These are phyloP conservation scores for Takakia lepidozioides DNA, from an alignment of 225 moss, liverwort and hornwort genomes.

Conservation along the genomic window DNA sequence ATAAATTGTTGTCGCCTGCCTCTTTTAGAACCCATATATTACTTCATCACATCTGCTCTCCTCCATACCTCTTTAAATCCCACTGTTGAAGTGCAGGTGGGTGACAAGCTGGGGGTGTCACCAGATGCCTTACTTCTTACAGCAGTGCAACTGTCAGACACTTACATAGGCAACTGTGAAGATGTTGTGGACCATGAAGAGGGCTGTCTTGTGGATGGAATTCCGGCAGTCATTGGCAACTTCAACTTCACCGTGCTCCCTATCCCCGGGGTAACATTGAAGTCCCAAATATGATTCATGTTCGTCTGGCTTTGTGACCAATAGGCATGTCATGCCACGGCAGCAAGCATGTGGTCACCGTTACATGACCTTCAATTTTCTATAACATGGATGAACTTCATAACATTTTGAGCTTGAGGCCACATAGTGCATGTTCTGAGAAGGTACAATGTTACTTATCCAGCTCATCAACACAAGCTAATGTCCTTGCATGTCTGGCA, in stretches of 20 bases:
- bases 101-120: conserved; percentile 43
- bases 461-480: no score
- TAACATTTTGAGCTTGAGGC: no score
- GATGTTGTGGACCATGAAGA: conserved; percentile 28
- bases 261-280: conserved; percentile 30
- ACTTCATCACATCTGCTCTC: no score
- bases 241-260: conserved; percentile 53
- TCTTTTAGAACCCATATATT: no score
- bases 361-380: not conserved
- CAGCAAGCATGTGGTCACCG: not conserved
- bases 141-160: conserved; percentile 51
- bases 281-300: no score
- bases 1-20: no score
- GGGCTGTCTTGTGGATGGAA: conserved; percentile 52
- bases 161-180: conserved; percentile 44
- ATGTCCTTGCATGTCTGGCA: not conserved
- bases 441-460: no score
- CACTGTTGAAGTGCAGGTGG: conserved; percentile 30
- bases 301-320: no score
- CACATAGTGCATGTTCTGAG: no score
- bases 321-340: no score
- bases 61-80: no score
- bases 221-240: conserved; percentile 25
- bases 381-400: not conserved
- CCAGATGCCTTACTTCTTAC: conserved; percentile 57